Conservation (phyloP, 768 basidiomycete species). For the Artomyces pyxidatus region DNA sequence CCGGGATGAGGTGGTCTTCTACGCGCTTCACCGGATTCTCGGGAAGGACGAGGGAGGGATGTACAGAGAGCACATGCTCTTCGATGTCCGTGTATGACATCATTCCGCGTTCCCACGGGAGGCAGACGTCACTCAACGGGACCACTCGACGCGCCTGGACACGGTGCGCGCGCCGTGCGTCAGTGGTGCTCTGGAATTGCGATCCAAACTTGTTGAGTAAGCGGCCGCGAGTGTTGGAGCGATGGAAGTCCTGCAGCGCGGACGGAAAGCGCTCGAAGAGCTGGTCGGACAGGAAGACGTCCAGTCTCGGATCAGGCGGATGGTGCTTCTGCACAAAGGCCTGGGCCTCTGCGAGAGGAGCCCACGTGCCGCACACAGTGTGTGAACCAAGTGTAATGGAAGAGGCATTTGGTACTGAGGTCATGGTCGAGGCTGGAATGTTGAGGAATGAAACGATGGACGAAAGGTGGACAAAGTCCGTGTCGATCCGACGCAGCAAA, state of each 20-base stretch:
- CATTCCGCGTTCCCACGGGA: slow-evolving; percentile 17
- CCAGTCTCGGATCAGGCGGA: slow-evolving; percentile 29
- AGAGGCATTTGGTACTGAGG: slow-evolving; percentile 38
- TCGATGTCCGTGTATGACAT: slow-evolving; percentile 17
- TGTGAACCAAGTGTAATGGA: slow-evolving; percentile 45
- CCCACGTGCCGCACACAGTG: slow-evolving; percentile 58
- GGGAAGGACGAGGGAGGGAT: slow-evolving; percentile 15
- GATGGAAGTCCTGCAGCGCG: slow-evolving; percentile 51
- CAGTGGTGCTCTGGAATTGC: slow-evolving; percentile 47
- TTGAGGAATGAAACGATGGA: slow-evolving; percentile 42
- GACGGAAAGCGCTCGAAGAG: slow-evolving; percentile 57
- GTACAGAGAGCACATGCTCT: slow-evolving; percentile 20
- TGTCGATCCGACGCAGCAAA: slow-evolving; percentile 67
- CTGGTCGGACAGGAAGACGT: slow-evolving; percentile 53
- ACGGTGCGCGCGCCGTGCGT: slow-evolving; percentile 27
- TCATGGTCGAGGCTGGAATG: slow-evolving; percentile 28
- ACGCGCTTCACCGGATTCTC: slow-evolving; percentile 12
- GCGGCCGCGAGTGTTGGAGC: slow-evolving; percentile 37
- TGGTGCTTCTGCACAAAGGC: slow-evolving; percentile 43
- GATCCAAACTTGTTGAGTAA: slow-evolving; percentile 54
- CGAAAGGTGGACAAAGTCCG: slow-evolving; percentile 69
- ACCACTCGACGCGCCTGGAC: slow-evolving; percentile 18
- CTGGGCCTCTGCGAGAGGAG: slow-evolving; percentile 51
- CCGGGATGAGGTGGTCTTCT: slow-evolving; percentile 20
- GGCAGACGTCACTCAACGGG: slow-evolving; percentile 15